Conservation (phyloP, 2,329 filamentous ascomycete species). For the Emergomyces orientalis region DNA sequence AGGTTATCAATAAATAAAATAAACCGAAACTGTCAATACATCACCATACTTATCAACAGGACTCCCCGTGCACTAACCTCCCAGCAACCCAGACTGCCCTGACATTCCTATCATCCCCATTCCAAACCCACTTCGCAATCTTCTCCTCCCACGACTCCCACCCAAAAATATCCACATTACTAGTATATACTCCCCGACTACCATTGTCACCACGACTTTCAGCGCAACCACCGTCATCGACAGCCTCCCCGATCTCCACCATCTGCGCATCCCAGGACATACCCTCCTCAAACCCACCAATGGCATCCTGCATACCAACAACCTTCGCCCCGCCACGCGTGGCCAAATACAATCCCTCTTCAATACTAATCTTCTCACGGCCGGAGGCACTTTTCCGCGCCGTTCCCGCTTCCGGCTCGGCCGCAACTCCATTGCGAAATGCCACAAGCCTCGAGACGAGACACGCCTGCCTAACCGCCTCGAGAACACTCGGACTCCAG, state of each 20-base stretch:
- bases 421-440: conserved; percentile 37
- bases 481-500: conserved; percentile 70
- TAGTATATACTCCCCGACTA: conserved; percentile 33
- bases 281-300: conserved; percentile 77
- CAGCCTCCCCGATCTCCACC: conserved; percentile 49
- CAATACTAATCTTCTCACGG: conserved; percentile 58
- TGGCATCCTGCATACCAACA: conserved; percentile 58
- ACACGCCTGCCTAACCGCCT: conserved; percentile 71
- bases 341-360: conserved; percentile 77
- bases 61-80: conserved; percentile 56
- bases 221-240: conserved; percentile 18
- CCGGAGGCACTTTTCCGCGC: background rate
- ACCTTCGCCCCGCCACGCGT: conserved; percentile 81
- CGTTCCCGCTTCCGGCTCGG: conserved; percentile 12
- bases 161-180: conserved; percentile 76
- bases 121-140: conserved; percentile 90
- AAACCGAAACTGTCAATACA: too few relatives aligned
- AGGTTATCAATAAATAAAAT: too few relatives aligned
- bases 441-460: conserved; percentile 64
- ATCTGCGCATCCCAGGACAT: conserved; percentile 90
- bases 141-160: conserved; percentile 82
- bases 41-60: background rate
- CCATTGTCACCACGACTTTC: conserved; percentile 27
- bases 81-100: conserved; percentile 83
- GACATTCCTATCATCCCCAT: conserved; percentile 87